Conservation (phyloP, 176 grass and related monocot genomes). For the Avena eriantha region DNA sequence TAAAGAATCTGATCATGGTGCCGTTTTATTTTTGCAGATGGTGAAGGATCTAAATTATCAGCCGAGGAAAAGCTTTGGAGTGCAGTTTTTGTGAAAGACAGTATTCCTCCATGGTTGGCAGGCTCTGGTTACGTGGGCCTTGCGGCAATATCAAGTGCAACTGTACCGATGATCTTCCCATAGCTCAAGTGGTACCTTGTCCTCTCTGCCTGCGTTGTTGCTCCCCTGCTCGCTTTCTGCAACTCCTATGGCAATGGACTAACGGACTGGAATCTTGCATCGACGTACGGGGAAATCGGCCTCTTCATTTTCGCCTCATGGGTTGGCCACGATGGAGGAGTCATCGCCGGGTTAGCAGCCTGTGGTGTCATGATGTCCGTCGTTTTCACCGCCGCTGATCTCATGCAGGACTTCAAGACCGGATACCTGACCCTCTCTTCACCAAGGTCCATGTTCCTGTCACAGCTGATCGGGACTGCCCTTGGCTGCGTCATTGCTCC, state of each 20-base stretch:
- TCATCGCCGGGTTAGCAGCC: constrained; percentile 69
- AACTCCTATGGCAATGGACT: constrained; percentile 87
- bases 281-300: constrained; percentile 83
- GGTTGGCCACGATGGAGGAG: constrained; percentile 73
- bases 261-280: constrained; percentile 88
- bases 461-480: constrained; percentile 74
- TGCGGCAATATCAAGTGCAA: constrained; percentile 58
- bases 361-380: constrained; percentile 95
- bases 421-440: no score
- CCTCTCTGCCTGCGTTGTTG: constrained; percentile 63
- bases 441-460: constrained; percentile 94
- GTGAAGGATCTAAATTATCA: constrained; percentile 55
- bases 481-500: constrained; percentile 82
- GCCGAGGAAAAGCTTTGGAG: constrained; percentile 54
- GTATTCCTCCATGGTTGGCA: constrained; percentile 62
- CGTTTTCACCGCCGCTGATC: constrained; percentile 69
- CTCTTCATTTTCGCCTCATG: constrained; percentile 80
- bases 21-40: constrained; percentile 62
- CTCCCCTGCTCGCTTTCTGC: constrained; percentile 85
- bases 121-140: no score
- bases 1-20: constrained; percentile 30
- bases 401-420: constrained; percentile 97
- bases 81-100: constrained; percentile 67
- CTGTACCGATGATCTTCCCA: constrained; percentile 72
- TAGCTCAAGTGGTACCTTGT: constrained; percentile 86